phyloP scores from a whole-genome alignment of 176 grass and related monocot species.

The Dactylis glomerata region DNA sequence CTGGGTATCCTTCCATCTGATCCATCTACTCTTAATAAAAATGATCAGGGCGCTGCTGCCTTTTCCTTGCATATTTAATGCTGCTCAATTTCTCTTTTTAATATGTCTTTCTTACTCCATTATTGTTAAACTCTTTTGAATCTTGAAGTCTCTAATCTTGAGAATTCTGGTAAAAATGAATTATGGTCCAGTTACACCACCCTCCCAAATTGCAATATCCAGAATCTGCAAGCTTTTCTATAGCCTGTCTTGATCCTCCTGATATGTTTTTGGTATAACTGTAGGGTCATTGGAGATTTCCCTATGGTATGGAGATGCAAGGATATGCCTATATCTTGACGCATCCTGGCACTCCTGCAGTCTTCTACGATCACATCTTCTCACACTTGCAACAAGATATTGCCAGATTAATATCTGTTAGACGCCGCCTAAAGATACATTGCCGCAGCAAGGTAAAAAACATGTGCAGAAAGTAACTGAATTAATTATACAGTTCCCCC shows the following conservation, averaged over 20 bases:
- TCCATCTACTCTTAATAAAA: background rate
- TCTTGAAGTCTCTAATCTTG: background rate
- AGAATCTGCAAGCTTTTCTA: background rate
- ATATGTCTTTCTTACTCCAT: background rate
- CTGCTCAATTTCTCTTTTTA: background rate
- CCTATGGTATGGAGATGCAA: conserved; percentile 91
- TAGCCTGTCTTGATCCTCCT: background rate
- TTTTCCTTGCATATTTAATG: background rate
- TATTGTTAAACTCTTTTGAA: background rate
- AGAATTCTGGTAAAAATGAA: conserved; percentile 4
- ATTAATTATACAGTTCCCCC: background rate
- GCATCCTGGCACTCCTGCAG: conserved; percentile 89
- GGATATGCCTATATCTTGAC: conserved; percentile 98
- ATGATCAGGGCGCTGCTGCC: background rate
- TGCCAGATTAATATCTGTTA: conserved; percentile 61
- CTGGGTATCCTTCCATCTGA: conserved; percentile 5
- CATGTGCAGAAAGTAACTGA: background rate
- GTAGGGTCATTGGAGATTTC: conserved; percentile 99
- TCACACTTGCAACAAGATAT: conserved; percentile 76
- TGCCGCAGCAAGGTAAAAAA: conserved; percentile 82
- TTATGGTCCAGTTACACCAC: background rate
- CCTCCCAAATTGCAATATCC: background rate
- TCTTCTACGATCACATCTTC: conserved; percentile 96
- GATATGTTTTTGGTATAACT: conserved; percentile 27
- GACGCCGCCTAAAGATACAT: conserved; percentile 57